Evolutionary conservation across 208 protist species (phyloP), one percentile per base, ranked within the genome.

Genomic region (Leishmania amazonensis): DNA sequence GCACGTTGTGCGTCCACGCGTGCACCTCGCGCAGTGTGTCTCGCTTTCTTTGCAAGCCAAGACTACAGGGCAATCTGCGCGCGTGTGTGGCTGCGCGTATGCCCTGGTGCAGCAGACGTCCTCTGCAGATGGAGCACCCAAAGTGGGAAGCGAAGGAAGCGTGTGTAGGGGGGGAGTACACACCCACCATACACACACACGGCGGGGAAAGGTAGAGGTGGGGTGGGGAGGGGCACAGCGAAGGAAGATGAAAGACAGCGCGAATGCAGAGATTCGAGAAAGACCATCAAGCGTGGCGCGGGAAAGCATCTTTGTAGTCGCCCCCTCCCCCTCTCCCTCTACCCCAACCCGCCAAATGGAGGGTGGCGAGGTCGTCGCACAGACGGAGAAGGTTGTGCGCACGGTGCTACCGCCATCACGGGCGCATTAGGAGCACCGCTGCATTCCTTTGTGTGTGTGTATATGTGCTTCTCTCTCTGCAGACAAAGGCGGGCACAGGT

Each of bases 391-490:
- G 21, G 31, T 28, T 13, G 24, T 13, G 13, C 15, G 28, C 71
- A 51, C 28, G 5, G 47, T 13, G 28, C n/a, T 47, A 38, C 47
- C 65, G 40, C 38, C 71, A 53, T 38, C 71, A 75, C 38, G 28
- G 19, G 40, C 24, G 65, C 65, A 28, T 49, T 21, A 24, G 3
- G 65, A 49, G 38, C 38, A 21, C 65, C 38, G 31, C n/a, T 45
- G 9, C 40, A 24, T 13, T 70, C 21, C 35, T 72, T 9, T 76
- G 73, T 64, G 73, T 76, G 73, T 64, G 73, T 45, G 42, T 65
- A 11, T 64, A 53, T 76, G 42, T 65, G 19, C 31, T 6, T 58
- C 17, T 67, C n/a, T 42, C 35, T 19, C 3, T 42, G 15, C 28
- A 70, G 15, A 70, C 60, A 65, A 28, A 65, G 11, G 8, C 64